These are phyloP conservation scores for Setomelanomma holmii DNA, from an alignment of 2,329 filamentous ascomycete species.

Conservation along the genomic window DNA sequence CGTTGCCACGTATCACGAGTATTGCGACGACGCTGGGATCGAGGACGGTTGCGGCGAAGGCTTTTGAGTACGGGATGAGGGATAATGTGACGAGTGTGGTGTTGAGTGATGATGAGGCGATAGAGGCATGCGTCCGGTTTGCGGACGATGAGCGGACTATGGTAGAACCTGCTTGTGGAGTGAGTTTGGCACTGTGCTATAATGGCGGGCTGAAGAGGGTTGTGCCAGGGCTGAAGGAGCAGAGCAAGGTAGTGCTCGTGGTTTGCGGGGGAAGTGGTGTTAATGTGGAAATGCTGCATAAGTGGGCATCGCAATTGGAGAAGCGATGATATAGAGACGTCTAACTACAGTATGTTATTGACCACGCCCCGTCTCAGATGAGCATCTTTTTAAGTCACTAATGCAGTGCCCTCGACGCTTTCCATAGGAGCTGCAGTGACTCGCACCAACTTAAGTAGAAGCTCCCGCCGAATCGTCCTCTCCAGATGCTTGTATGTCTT, in stretches of 20 bases:
- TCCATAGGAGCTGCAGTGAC: no score
- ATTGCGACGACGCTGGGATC: constrained; percentile 77
- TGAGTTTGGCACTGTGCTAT: constrained; percentile 73
- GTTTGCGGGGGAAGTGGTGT: constrained; percentile 73
- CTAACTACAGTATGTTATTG: no score
- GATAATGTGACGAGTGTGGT: constrained; percentile 66
- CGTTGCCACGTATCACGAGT: constrained; percentile 73
- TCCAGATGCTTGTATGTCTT: no score
- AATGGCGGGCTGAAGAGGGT: constrained; percentile 64
- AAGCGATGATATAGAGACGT: no score
- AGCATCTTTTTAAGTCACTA: no score
- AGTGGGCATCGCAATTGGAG: constrained; percentile 8
- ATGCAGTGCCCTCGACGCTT: no score
- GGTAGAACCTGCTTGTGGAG: constrained; percentile 84
- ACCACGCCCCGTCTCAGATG: no score
- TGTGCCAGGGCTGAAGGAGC: constrained; percentile 57
- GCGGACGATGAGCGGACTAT: constrained; percentile 80
- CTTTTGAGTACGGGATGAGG: constrained; percentile 65
- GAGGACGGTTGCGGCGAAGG: constrained; percentile 67
- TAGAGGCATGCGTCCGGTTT: constrained; percentile 74
- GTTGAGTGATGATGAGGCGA: constrained; percentile 76
- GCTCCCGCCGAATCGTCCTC: no score
- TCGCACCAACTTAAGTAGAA: no score
- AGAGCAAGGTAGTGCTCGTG: constrained; percentile 79
- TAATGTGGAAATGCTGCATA: constrained; percentile 42